Evolutionary conservation across 176 grass and related monocot species (phyloP), one percentile per base, ranked within the genome.

Genomic region (Triticum dicoccoides): DNA sequence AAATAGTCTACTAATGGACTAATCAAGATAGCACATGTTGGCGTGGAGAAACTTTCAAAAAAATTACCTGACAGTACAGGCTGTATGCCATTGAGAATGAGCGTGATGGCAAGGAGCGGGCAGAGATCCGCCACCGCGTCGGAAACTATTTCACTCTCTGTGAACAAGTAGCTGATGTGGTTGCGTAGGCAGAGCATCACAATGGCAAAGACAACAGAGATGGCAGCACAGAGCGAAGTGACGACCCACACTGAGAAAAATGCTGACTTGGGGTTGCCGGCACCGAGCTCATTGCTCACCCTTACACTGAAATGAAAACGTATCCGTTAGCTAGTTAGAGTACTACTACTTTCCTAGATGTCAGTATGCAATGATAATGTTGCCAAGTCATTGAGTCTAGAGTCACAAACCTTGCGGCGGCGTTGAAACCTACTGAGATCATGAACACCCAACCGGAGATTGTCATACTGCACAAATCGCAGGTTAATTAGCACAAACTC

Each of bases 41-140:
- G 24, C 5, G 42, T 67, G 42, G n/a, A 18, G 10, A 51, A 13
- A 12, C 33, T 58, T 4, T 56, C 18, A 15, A 23, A 88, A 88
- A 61, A 45, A 6, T 18, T 27, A 93, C 94, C 94, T 74, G 95
- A 58, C 2, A 58, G 1, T 58, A 58, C 54, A 20, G 54, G 54
- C 8, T 58, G 54, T 58, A 58, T 58, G 54, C 54, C 54, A 58
- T 58, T 58, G 0, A 58, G 54, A 58, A 58, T 20, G 17, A 58
- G 54, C 2, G 54, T 58, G 54, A 58, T 8, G 54, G 54, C 54
- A 0, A 58, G 54, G 0, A 58, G 54, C 0, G 54, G 54, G 54
- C 54, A 58, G 17, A 58, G 54, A 58, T 58, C 54, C 17, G 54
- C 54, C 18, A 58, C 54, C 18, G 54, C 54, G 18, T 58, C 54